phyloP scores from a whole-genome alignment of 2,329 filamentous ascomycete genomes.

The Phialemonium atrogriseum region DNA sequence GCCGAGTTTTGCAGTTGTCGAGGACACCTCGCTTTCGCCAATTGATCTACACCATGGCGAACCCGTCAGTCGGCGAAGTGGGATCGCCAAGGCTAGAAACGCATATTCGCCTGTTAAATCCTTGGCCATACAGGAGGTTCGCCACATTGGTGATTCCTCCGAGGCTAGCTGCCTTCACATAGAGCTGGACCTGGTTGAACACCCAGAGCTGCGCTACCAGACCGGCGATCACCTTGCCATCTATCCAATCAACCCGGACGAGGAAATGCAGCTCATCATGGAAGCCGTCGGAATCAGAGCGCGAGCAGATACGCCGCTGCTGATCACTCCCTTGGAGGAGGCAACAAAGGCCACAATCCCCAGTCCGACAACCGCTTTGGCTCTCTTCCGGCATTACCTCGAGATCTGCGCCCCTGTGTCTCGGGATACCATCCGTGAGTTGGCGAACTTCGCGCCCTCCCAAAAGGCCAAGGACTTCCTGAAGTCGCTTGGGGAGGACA shows the following conservation, averaged over 20 bases:
- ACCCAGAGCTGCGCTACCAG: constrained; percentile 22
- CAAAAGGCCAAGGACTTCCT: constrained; percentile 20
- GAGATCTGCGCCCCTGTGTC: constrained; percentile 34
- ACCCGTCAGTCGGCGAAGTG: constrained; percentile 5
- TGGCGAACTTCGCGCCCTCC: constrained; percentile 30
- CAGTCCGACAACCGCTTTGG: constrained; percentile 23
- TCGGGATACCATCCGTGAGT: constrained; percentile 24
- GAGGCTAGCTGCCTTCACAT: constrained; percentile 26
- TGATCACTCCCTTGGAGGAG: constrained; percentile 4
- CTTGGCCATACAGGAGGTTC: constrained; percentile 9
- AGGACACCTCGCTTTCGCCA: constrained; percentile 12
- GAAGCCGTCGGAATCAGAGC: background rate
- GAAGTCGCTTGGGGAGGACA: constrained; percentile 19
- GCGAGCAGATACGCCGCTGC: constrained; percentile 1
- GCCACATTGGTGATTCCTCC: constrained; percentile 15
- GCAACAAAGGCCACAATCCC: constrained; percentile 16
- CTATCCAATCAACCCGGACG: constrained; percentile 28
- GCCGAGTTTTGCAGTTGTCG: constrained; percentile 12
- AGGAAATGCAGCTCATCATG: constrained; percentile 20
- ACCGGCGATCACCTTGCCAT: constrained; percentile 32
- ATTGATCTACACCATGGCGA: constrained; percentile 14
- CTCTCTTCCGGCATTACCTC: constrained; percentile 31
- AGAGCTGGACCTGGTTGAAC: constrained; percentile 25
- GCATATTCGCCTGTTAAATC: constrained; percentile 11
- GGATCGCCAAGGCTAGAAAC: background rate